Percentiles rank a stretch among this genome's conserved stretches.
These are phyloP conservation scores for Phytopythium aichiense DNA, from an alignment of 352 stramenopile species.

Conservation along the genomic window DNA sequence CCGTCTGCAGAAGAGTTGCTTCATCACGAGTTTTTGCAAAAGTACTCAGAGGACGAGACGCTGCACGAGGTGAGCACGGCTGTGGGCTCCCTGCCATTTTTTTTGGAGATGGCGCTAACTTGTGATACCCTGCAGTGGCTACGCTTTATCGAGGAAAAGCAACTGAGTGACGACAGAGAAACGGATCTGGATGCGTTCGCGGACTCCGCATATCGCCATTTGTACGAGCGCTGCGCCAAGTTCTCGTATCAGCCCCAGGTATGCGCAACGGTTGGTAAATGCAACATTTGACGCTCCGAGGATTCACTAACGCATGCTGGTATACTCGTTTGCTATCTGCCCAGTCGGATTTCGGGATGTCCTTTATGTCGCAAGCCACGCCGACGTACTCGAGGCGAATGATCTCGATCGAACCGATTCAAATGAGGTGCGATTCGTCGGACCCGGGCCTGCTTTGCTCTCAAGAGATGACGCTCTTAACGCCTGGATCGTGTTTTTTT, in stretches of 20 bases:
- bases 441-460: neutral
- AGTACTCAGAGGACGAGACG: constrained; percentile 65
- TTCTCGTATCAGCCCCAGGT: constrained; percentile 77
- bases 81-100: constrained; percentile 19
- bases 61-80: constrained; percentile 43
- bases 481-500: neutral
- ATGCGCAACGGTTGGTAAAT: neutral
- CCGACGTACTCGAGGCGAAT: constrained; percentile 48
- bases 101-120: constrained; percentile 2
- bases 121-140: constrained; percentile 39
- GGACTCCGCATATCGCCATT: constrained; percentile 75
- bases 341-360: constrained; percentile 79
- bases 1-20: constrained; percentile 63
- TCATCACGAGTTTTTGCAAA: constrained; percentile 64
- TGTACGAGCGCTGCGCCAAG: constrained; percentile 73
- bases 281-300: neutral
- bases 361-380: constrained; percentile 61
- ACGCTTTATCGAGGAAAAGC: constrained; percentile 48
- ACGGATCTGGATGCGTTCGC: constrained; percentile 59
- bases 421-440: constrained; percentile 58
- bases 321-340: neutral
- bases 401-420: constrained; percentile 67
- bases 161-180: constrained; percentile 55
- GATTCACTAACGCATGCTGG: constrained; percentile 1
- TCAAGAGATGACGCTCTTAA: neutral